Percentiles rank a stretch among this genome's conserved stretches.
These are phyloP conservation scores for Conticribra weissflogii DNA, from an alignment of 108 stramenopile species.

Conservation along the genomic window DNA sequence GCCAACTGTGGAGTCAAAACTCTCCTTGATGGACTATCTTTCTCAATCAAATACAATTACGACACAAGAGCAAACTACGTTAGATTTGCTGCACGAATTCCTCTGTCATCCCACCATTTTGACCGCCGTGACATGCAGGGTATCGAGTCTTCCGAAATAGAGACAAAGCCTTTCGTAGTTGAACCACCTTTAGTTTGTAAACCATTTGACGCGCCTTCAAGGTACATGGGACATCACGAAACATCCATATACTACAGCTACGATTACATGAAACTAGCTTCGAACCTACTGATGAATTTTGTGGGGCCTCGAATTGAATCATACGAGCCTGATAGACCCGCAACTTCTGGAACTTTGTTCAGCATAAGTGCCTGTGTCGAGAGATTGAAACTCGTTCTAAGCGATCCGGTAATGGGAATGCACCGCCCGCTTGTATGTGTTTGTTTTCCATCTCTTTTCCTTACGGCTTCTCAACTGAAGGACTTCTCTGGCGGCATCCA, in stretches of 20 bases:
- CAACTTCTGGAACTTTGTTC: conserved; percentile 34
- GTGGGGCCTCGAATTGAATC: conserved; percentile 34
- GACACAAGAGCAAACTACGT: conserved; percentile 58
- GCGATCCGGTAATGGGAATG: conserved; percentile 83
- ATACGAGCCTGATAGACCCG: conserved; percentile 16
- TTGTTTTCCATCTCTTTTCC: conserved; percentile 50
- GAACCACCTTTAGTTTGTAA: conserved; percentile 64
- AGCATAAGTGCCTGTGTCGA: conserved; percentile 54
- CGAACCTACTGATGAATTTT: conserved; percentile 41
- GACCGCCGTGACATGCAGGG: conserved; percentile 31
- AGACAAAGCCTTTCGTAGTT: conserved; percentile 53
- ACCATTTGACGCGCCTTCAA: conserved; percentile 45
- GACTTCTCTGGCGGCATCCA: conserved; percentile 10
- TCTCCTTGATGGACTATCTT: conserved; percentile 75
- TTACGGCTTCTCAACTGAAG: conserved; percentile 64
- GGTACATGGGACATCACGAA: conserved; percentile 53
- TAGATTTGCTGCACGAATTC: conserved; percentile 52
- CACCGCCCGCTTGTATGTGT: conserved; percentile 55
- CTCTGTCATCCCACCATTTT: conserved; percentile 50
- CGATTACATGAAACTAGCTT: conserved; percentile 62
- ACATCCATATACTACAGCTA: conserved; percentile 62
- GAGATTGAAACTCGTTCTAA: conserved; percentile 62
- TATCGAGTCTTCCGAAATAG: conserved; percentile 53
- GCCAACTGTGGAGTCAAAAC: conserved; percentile 44
- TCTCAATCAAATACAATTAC: conserved; percentile 67